Evolutionary conservation across 768 basidiomycete genomes (phyloP), one percentile per base, ranked within the genome.

Genomic region (Xanthoconium purpureum): DNA sequence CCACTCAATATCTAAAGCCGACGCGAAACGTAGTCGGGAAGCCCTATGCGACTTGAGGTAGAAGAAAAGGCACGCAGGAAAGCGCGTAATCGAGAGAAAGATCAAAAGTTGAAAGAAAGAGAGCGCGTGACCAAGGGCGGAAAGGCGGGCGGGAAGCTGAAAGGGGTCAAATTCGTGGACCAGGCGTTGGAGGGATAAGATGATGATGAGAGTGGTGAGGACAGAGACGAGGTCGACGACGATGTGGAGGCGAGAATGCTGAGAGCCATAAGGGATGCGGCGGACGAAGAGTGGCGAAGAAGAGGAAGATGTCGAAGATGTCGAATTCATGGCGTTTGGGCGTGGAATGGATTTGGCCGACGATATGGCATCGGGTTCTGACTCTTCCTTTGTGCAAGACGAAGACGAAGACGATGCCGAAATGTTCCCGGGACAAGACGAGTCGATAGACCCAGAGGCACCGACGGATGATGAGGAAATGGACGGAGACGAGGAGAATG

Each of bases 81-180:
- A 62, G 72, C 71, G 29, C 68, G 70, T 50, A 83, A 84, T 63
- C 69, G 79, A 51, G 77, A 77, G 53, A 66, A 71, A 58, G 84
- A 85, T 62, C 64, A 68, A 46, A 76, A 70, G 37, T 55, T 82
- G 64, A 85, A 85, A 68, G 80, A 77, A 55, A 69, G 79, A 33
- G 76, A 80, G 10, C 73, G 58, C 43, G 64, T 54, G 10, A 69
- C 57, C 10, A 64, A 38, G 40, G 52, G 39, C 6, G 47, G 11
- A 13, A 56, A 36, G 47, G 10, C 63, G 32, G 56, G 47, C 20
- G 52, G 49, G 28, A 63, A 60, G 52, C 45, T 17, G 20, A 65
- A 67, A 54, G 51, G 52, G n/a, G 57, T 60, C 43, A 50, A 46
- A 20, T 53, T 58, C 8, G 37, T 54, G 46, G 60, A 61, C 24